Conservation (phyloP, 768 basidiomycete species). For the Myochromella boudieri region DNA sequence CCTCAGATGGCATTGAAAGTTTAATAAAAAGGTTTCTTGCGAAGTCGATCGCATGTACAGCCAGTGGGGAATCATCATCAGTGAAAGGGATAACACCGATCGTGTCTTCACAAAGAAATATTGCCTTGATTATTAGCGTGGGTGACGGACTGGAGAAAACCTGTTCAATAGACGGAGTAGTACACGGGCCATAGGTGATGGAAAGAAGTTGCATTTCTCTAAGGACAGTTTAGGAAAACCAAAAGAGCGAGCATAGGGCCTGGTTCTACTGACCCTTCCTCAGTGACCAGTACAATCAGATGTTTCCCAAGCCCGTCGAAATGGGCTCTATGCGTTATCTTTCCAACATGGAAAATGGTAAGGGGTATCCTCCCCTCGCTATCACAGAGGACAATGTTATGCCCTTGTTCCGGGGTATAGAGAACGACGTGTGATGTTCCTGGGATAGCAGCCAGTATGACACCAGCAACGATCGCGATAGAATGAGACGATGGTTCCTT, state of each 20-base stretch:
- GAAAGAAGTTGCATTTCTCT: constrained; percentile 6
- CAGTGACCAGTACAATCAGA: constrained; percentile 2
- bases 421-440: constrained; percentile 13
- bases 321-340: neutral
- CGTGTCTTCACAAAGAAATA: constrained; percentile 8
- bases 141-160: neutral
- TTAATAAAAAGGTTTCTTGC: neutral
- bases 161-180: neutral
- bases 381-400: constrained; percentile 3
- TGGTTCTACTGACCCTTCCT: too few species aligned
- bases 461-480: neutral
- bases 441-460: constrained; percentile 14
- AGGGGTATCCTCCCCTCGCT: constrained; percentile 3
- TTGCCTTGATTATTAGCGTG: neutral
- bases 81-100: constrained; percentile 6
- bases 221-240: too few species aligned
- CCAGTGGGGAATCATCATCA: neutral
- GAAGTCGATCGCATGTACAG: constrained; percentile 7
- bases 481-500: neutral
- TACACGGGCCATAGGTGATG: neutral
- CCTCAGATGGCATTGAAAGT: neutral
- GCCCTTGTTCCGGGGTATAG: neutral
- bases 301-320: constrained; percentile 7
- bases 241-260: too few species aligned
- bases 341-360: neutral